Evolutionary conservation across 345 rosid genomes (phyloP), one percentile per base, ranked within the genome.

Genomic region (Rhodamnia rubescens): DNA sequence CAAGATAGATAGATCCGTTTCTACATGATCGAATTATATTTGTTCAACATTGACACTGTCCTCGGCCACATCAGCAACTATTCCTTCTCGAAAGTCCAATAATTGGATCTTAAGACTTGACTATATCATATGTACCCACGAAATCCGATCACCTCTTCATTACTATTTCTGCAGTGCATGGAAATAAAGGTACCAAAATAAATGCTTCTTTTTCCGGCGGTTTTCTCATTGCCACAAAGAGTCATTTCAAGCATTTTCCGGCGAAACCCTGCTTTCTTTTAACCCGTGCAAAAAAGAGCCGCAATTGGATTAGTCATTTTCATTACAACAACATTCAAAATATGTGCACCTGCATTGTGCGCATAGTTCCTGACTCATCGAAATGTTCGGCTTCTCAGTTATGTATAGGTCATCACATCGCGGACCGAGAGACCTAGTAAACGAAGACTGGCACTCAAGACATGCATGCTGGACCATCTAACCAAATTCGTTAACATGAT

Each of bases 161-260:
- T 3, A 50, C 52, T 50, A 50, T 50, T 50, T 11, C 52, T 50
- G 24, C 44, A 64, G 3, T 64, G 22, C 75, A 15, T 64, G 44
- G 44, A 32, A 32, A 69, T 61, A 42, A 49, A 49, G 11, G 24
- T 69, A 69, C 12, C 8, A 69, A 69, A 36, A 36, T 69, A 18
- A 16, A 0, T 36, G 47, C 26, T 18, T 69, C 26, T 18, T 69
- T 11, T 1, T 69, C 47, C 0, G 12, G 47, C 3, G 0, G 3
- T 18, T 40, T 36, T 3, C 24, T 36, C 7, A 2, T 32, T 18
- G 18, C 24, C 24, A 0, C 4, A 47, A 32, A 7, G 9, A 69
- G 78, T 69, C 78, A 18, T 36, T 20, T 26, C 13, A 32, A 18
- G 78, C 26, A 36, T 69, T 69, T 69, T 50, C 52, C n/a, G 0